Evolutionary conservation across 2,329 filamentous ascomycete species (phyloP).

Genomic region (Calonectria pteridis): DNA sequence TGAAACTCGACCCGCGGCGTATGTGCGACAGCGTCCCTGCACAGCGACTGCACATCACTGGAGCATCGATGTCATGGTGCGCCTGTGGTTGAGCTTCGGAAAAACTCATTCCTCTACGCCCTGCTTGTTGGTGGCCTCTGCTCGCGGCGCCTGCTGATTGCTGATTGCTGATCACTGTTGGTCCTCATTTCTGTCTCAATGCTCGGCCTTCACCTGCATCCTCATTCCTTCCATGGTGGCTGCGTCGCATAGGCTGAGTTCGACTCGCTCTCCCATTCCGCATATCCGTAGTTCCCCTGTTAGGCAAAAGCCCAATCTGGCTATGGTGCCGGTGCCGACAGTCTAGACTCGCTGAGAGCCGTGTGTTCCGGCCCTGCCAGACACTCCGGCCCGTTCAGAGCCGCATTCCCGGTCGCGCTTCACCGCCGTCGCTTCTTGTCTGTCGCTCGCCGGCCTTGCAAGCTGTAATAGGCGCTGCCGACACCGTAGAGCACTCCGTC

Average conservation of each 20-base stretch:
- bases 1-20: conserved; percentile 1
- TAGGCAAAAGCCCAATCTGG: background rate
- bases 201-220: background rate
- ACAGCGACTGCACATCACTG: conserved; percentile 12
- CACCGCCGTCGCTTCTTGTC: background rate
- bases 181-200: conserved; percentile 14
- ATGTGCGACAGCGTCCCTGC: background rate
- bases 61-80: conserved; percentile 20
- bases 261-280: conserved; percentile 4
- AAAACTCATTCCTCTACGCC: background rate
- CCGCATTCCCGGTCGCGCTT: conserved; percentile 24
- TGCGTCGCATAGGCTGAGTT: background rate
- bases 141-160: background rate
- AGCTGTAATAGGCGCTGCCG: conserved; percentile 54
- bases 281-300: conserved; percentile 7
- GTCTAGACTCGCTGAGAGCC: conserved; percentile 4
- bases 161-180: conserved; percentile 1
- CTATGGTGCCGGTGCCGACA: background rate
- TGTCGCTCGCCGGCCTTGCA: conserved; percentile 39
- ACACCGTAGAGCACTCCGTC: conserved; percentile 55
- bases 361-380: background rate
- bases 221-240: background rate
- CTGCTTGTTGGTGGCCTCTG: conserved; percentile 3
- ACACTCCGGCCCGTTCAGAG: background rate
- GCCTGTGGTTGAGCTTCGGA: conserved; percentile 8